Conservation (phyloP, 768 basidiomycete species). For the Leccinellum albellum region DNA sequence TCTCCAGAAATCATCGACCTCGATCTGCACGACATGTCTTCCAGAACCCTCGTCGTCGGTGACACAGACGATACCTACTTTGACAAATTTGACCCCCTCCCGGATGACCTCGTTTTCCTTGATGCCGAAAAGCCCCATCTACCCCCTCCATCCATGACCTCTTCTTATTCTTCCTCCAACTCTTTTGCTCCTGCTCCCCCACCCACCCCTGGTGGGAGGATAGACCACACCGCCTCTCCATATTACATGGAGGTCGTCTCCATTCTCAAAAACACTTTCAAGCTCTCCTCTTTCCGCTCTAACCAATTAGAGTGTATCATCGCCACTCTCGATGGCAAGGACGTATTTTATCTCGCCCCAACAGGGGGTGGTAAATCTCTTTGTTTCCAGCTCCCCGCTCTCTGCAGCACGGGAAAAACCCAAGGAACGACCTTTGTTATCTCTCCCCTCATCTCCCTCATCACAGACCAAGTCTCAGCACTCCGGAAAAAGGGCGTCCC, state of each 20-base stretch:
- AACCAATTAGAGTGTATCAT: slow-evolving; percentile 88
- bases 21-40: slow-evolving; percentile 20
- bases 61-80: slow-evolving; percentile 49
- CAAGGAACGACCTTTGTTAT: slow-evolving; percentile 86
- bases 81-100: slow-evolving; percentile 38
- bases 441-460: slow-evolving; percentile 83
- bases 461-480: slow-evolving; percentile 81
- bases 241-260: slow-evolving; percentile 31
- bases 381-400: slow-evolving; percentile 87
- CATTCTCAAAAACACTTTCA: slow-evolving; percentile 46
- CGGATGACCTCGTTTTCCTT: slow-evolving; percentile 16
- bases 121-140: slow-evolving; percentile 10
- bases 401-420: slow-evolving; percentile 68
- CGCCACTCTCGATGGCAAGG: slow-evolving; percentile 71
- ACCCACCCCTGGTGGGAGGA: slow-evolving; percentile 2
- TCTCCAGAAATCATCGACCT: slow-evolving; percentile 17
- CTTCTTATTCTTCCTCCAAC: slow-evolving; percentile 8
- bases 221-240: slow-evolving; percentile 32
- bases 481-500: slow-evolving; percentile 62
- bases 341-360: slow-evolving; percentile 95
- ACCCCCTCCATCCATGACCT: slow-evolving; percentile 4
- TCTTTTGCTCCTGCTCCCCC: background rate
- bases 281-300: slow-evolving; percentile 61
- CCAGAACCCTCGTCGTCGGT: slow-evolving; percentile 19
- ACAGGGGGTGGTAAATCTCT: slow-evolving; percentile 92